These are phyloP conservation scores for Rhodotorula kratochvilovae DNA, from an alignment of 768 basidiomycete genomes.

Conservation along the genomic window DNA sequence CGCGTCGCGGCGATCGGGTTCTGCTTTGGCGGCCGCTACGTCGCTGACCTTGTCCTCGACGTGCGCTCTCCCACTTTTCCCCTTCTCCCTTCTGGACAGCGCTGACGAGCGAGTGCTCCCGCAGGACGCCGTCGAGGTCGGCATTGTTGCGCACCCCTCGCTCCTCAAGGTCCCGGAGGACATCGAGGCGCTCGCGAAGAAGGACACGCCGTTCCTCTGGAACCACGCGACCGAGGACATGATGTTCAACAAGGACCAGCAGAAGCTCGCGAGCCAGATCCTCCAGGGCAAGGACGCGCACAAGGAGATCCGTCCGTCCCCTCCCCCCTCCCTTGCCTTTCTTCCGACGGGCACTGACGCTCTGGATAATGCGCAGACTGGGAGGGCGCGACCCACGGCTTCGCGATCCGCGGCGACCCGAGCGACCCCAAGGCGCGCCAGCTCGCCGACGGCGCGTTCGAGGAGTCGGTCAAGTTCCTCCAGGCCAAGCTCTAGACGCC, in stretches of 20 bases:
- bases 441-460: conserved; percentile 52
- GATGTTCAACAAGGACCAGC: conserved; percentile 55
- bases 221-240: conserved; percentile 53
- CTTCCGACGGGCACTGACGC: neutral
- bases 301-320: conserved; percentile 6
- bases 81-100: neutral
- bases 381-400: conserved; percentile 55
- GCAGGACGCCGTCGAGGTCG: conserved; percentile 53
- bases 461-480: conserved; percentile 58
- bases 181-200: conserved; percentile 55
- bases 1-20: conserved; percentile 62
- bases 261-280: conserved; percentile 54
- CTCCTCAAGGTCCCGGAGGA: conserved; percentile 60
- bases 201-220: conserved; percentile 58
- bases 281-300: conserved; percentile 53
- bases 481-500: conserved; percentile 47
- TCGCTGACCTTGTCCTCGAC: neutral
- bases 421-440: conserved; percentile 36
- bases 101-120: neutral
- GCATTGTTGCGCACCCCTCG: conserved; percentile 61
- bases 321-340: neutral
- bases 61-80: neutral
- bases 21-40: conserved; percentile 50
- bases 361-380: conserved; percentile 49
- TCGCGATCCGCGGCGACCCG: conserved; percentile 50